A percentile compares a stretch with the other conserved stretches of the same genome.
Conservation (phyloP, 2,329 filamentous ascomycete species). For the Colletotrichum acutatum region DNA sequence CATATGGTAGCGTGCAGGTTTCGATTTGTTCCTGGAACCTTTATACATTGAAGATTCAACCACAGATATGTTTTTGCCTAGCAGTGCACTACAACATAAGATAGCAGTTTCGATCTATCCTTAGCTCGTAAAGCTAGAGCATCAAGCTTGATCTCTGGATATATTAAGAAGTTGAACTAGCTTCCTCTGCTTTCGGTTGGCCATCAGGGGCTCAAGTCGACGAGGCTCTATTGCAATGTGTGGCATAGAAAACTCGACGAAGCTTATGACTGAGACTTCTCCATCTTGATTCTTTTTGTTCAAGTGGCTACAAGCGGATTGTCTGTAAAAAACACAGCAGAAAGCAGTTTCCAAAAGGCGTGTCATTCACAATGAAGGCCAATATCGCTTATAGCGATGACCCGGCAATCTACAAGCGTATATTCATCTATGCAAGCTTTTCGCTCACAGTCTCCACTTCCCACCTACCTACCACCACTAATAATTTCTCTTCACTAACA, state of each 20-base stretch:
- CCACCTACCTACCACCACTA: not conserved
- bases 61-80: not conserved
- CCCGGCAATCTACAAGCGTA: not conserved
- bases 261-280: too few relatives aligned
- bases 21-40: not conserved
- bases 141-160: not conserved
- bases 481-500: not conserved
- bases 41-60: not conserved
- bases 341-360: too few relatives aligned
- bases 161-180: not conserved
- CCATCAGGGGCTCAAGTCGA: too few relatives aligned
- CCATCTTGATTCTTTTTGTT: too few relatives aligned
- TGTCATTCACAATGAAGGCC: too few relatives aligned
- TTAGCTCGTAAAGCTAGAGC: not conserved
- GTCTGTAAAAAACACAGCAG: too few relatives aligned
- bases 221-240: too few relatives aligned
- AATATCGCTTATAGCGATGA: not conserved
- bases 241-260: too few relatives aligned
- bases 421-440: not conserved
- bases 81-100: not conserved
- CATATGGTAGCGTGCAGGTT: conserved; percentile 9
- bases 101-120: not conserved
- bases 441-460: not conserved
- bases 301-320: too few relatives aligned
- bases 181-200: not conserved